Percentiles rank a stretch among this genome's conserved stretches.
Conservation (phyloP, 1,284 basidiomycete genomes). For the Afroboletus lepidellus region DNA sequence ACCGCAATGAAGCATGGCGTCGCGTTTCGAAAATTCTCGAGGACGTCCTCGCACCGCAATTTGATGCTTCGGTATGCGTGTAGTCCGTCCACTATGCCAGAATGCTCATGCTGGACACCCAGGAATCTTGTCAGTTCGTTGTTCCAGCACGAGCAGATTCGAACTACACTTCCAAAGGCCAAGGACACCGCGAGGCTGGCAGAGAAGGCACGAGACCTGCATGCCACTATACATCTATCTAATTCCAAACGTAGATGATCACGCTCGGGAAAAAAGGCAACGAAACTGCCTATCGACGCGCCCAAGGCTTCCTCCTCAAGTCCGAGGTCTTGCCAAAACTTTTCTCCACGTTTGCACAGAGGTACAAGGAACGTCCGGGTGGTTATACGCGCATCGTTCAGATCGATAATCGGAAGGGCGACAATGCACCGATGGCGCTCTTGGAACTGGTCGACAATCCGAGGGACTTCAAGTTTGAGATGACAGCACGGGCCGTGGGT, state of each 20-base stretch:
- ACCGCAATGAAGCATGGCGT: conserved; percentile 84
- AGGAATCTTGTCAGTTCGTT: conserved; percentile 96
- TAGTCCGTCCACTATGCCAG: background rate
- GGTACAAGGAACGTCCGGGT: conserved; percentile 83
- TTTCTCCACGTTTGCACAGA: conserved; percentile 75
- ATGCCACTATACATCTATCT: conserved; percentile 2
- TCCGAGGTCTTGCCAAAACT: conserved; percentile 75
- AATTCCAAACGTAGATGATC: conserved; percentile 63
- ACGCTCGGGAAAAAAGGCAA: conserved; percentile 84
- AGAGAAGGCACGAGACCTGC: conserved; percentile 70
- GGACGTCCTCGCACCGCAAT: conserved; percentile 83
- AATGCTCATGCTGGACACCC: conserved; percentile 9
- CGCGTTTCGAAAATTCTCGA: conserved; percentile 84
- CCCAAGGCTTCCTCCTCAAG: conserved; percentile 75
- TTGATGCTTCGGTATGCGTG: conserved; percentile 77
- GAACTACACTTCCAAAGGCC: conserved; percentile 95
- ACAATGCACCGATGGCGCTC: conserved; percentile 92
- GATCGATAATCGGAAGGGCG: conserved; percentile 84
- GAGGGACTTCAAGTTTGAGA: conserved; percentile 82
- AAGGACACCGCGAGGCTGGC: conserved; percentile 89
- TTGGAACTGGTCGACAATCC: conserved; percentile 95
- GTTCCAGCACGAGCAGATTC: conserved; percentile 94
- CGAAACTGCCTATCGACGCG: conserved; percentile 60
- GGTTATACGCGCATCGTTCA: conserved; percentile 96
- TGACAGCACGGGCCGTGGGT: conserved; percentile 81